Percentiles rank a stretch among this genome's conserved stretches.
These are phyloP conservation scores for Paraurostyla sp. DNA, from an alignment of 73 alveolate genomes.

Conservation along the genomic window DNA sequence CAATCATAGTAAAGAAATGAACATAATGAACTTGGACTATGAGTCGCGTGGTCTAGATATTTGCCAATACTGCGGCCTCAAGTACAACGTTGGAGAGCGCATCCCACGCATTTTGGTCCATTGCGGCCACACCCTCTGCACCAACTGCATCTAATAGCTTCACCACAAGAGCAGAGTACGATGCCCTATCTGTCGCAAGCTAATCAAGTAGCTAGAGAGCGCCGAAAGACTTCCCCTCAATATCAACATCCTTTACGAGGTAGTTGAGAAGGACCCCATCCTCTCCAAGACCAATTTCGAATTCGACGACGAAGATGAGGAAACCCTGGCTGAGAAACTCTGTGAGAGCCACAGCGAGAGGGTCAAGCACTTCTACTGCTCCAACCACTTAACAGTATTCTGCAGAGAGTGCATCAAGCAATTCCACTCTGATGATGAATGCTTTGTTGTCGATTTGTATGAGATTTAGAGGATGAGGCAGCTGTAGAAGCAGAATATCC, in stretches of 20 bases:
- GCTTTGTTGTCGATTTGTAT: slow-evolving; percentile 76
- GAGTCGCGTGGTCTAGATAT: slow-evolving; percentile 72
- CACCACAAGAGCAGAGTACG: slow-evolving; percentile 88
- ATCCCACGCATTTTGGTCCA: slow-evolving; percentile 95
- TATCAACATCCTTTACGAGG: slow-evolving; percentile 86
- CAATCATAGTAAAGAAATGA: slow-evolving; percentile 48
- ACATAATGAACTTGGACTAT: slow-evolving; percentile 64
- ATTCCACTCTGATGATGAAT: slow-evolving; percentile 89
- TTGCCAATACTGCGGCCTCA: slow-evolving; percentile 74
- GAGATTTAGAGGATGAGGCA: slow-evolving; percentile 75
- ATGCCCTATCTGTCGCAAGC: slow-evolving; percentile 96
- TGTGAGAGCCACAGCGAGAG: slow-evolving; percentile 93
- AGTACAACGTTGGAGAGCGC: slow-evolving; percentile 93
- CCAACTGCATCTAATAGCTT: slow-evolving; percentile 80
- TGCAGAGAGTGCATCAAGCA: slow-evolving; percentile 94
- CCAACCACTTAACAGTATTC: slow-evolving; percentile 92
- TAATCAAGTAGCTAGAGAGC: slow-evolving; percentile 92
- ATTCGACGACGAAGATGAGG: slow-evolving; percentile 75
- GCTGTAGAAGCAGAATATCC: slow-evolving; percentile 59
- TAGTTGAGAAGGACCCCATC: slow-evolving; percentile 84
- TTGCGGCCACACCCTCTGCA: slow-evolving; percentile 97
- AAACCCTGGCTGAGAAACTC: slow-evolving; percentile 64
- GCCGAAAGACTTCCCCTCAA: slow-evolving; percentile 95
- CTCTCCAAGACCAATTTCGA: slow-evolving; percentile 66
- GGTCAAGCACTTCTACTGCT: slow-evolving; percentile 96